These are phyloP conservation scores for Karstenula rhodostoma DNA, from an alignment of 2,329 filamentous ascomycete genomes.

Conservation along the genomic window DNA sequence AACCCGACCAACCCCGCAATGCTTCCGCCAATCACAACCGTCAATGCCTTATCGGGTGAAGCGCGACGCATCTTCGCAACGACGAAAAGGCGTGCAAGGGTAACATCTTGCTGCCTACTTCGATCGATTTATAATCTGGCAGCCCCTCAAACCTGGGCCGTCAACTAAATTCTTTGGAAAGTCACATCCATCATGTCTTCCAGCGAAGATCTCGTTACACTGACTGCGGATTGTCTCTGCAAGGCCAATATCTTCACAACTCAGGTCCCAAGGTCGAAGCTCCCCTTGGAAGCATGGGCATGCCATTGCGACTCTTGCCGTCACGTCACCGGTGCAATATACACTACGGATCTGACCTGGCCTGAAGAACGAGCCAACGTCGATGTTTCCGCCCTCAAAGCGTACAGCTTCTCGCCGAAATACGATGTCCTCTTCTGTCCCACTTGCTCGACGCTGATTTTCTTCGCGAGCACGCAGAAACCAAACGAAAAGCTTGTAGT, in stretches of 20 bases:
- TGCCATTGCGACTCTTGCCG: conserved; percentile 64
- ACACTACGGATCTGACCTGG: conserved; percentile 51
- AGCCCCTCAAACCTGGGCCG: not conserved
- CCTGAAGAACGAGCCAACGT: conserved; percentile 44
- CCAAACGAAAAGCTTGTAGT: conserved; percentile 38
- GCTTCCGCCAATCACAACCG: conserved; percentile 7
- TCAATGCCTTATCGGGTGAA: not conserved
- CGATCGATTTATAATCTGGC: conserved; percentile 2
- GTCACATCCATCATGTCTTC: conserved; percentile 20
- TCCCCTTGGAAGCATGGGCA: conserved; percentile 53
- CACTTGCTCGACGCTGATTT: conserved; percentile 56
- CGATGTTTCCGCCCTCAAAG: conserved; percentile 38
- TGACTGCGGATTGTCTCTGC: conserved; percentile 59
- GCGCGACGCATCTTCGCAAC: conserved; percentile 2
- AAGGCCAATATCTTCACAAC: conserved; percentile 53
- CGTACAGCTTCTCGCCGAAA: conserved; percentile 49
- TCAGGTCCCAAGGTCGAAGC: conserved; percentile 38
- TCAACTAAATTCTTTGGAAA: not conserved
- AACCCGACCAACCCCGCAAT: conserved; percentile 11
- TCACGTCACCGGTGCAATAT: conserved; percentile 55
- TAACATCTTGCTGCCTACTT: not conserved
- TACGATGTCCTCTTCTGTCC: conserved; percentile 54
- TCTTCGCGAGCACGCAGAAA: conserved; percentile 45
- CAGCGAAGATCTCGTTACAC: conserved; percentile 25
- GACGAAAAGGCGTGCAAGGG: not conserved